Percentiles rank a stretch among this genome's conserved stretches.
These are phyloP conservation scores for Aciculosporium take DNA, from an alignment of 2,329 filamentous ascomycete species.

Conservation along the genomic window DNA sequence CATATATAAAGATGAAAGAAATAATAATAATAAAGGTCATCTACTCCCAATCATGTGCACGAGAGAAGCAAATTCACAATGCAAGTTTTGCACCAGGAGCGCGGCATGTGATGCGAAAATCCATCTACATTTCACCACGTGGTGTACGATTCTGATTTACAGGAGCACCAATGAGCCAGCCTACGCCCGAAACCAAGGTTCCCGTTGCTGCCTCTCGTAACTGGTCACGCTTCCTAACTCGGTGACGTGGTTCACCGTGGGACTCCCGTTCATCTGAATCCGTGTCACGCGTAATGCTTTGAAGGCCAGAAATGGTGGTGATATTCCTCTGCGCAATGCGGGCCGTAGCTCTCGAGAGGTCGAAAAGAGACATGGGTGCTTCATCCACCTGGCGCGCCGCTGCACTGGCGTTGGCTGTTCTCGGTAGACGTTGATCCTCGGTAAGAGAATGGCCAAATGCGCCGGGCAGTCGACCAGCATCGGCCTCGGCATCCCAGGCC, in stretches of 20 bases:
- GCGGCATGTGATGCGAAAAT: not conserved
- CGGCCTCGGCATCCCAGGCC: slow-evolving; percentile 55
- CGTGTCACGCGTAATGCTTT: slow-evolving; percentile 15
- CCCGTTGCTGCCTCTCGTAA: slow-evolving; percentile 51
- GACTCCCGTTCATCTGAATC: slow-evolving; percentile 6
- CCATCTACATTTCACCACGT: not conserved
- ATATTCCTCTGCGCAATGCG: slow-evolving; percentile 44
- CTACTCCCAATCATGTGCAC: not conserved
- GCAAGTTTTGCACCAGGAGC: not conserved
- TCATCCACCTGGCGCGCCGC: slow-evolving; percentile 32
- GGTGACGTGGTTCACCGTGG: slow-evolving; percentile 20
- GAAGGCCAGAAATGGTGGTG: slow-evolving; percentile 38
- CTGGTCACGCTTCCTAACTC: slow-evolving; percentile 57
- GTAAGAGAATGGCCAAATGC: slow-evolving; percentile 28
- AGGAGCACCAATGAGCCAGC: slow-evolving; percentile 51
- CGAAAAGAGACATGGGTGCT: slow-evolving; percentile 50
- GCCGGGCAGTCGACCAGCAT: slow-evolving; percentile 43
- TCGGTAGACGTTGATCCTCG: slow-evolving; percentile 13
- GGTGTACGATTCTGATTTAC: slow-evolving; percentile 11
- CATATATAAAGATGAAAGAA: not conserved
- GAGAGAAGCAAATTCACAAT: not conserved
- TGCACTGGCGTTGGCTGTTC: slow-evolving; percentile 21
- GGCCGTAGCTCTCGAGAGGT: slow-evolving; percentile 47
- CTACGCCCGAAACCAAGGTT: slow-evolving; percentile 51
- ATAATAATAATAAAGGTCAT: too few species aligned